Evolutionary conservation across 2,329 filamentous ascomycete genomes (phyloP).

Genomic region (Colletotrichum sp.): DNA sequence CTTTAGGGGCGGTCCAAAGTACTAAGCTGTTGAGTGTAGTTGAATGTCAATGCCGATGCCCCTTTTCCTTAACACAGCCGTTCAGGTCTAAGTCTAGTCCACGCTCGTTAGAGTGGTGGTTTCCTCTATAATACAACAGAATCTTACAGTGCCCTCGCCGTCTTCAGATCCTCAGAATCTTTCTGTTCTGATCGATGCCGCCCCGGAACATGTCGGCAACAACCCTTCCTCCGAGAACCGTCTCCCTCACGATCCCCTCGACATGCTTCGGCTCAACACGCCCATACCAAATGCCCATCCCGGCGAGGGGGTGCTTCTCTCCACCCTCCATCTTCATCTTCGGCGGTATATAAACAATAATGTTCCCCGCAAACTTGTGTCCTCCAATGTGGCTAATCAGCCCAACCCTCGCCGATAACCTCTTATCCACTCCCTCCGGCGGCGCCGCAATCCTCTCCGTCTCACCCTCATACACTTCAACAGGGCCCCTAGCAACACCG

Average conservation of each 20-base stretch:
- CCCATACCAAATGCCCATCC: conserved; percentile 83
- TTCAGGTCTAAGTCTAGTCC: neutral
- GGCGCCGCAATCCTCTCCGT: conserved; percentile 8
- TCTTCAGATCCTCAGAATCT: conserved; percentile 51
- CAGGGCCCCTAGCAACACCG: conserved; percentile 50
- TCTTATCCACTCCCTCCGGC: conserved; percentile 16
- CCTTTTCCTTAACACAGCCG: neutral
- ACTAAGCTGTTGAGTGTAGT: neutral
- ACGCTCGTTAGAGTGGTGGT: neutral
- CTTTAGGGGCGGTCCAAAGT: neutral
- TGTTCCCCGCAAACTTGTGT: conserved; percentile 85
- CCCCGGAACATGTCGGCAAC: conserved; percentile 76
- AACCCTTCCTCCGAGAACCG: conserved; percentile 69
- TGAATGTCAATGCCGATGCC: neutral
- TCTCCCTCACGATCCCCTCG: conserved; percentile 76
- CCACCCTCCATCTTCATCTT: conserved; percentile 42
- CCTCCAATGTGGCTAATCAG: conserved; percentile 82
- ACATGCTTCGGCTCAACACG: conserved; percentile 77
- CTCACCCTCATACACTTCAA: conserved; percentile 36
- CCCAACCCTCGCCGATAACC: conserved; percentile 63
- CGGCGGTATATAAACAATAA: conserved; percentile 80
- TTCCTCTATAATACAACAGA: neutral
- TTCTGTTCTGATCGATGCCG: conserved; percentile 61
- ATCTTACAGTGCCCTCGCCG: neutral
- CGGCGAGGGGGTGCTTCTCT: conserved; percentile 62